A percentile compares a stretch with the other conserved stretches of the same genome.
phyloP scores from a whole-genome alignment of 2,329 filamentous ascomycete species.

The Clonostachys sp. region DNA sequence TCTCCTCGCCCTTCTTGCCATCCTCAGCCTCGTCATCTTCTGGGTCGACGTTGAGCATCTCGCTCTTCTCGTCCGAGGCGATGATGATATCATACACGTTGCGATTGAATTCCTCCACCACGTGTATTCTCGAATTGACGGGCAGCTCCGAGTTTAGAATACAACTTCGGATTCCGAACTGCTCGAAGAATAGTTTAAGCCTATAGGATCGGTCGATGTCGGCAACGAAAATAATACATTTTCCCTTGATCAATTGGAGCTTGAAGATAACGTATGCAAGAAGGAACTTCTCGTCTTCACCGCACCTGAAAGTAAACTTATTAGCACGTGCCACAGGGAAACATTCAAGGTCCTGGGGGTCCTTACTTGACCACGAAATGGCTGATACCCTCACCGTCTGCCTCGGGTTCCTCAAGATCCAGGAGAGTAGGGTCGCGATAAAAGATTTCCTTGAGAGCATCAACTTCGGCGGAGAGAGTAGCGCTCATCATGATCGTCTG shows the following conservation, averaged over 20 bases:
- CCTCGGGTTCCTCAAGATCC: slow-evolving; percentile 78
- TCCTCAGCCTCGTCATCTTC: slow-evolving; percentile 28
- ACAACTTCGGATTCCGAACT: slow-evolving; percentile 91
- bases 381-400: slow-evolving; percentile 69
- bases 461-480: slow-evolving; percentile 82
- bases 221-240: slow-evolving; percentile 68
- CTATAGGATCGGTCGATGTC: slow-evolving; percentile 88
- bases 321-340: not conserved
- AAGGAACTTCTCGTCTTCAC: slow-evolving; percentile 96
- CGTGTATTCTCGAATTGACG: slow-evolving; percentile 87
- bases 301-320: slow-evolving; percentile 50
- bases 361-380: slow-evolving; percentile 80
- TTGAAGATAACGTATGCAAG: slow-evolving; percentile 94
- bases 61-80: slow-evolving; percentile 79
- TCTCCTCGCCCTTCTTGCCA: slow-evolving; percentile 11
- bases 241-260: slow-evolving; percentile 88
- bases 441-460: slow-evolving; percentile 80
- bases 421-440: slow-evolving; percentile 71
- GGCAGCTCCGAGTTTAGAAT: slow-evolving; percentile 93
- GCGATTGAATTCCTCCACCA: slow-evolving; percentile 96
- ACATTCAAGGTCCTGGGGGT: not conserved
- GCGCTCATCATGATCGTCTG: slow-evolving; percentile 94
- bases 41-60: slow-evolving; percentile 53
- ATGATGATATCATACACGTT: slow-evolving; percentile 98
- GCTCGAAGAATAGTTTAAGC: slow-evolving; percentile 90